phyloP scores from a whole-genome alignment of 306 rosid genomes.

The Lupinus albus region DNA sequence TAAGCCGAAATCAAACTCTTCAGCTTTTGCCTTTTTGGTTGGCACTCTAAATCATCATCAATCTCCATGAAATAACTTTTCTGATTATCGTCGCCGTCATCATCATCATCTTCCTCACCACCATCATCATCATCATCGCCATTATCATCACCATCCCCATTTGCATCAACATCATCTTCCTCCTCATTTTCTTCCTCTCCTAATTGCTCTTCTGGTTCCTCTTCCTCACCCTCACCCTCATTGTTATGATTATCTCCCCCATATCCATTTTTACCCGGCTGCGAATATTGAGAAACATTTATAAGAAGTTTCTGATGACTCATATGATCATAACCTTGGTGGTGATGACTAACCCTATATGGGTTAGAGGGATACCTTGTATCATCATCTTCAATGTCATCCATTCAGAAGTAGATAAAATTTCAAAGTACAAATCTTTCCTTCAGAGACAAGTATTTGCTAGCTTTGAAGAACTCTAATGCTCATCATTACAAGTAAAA shows the following conservation, averaged over 20 bases:
- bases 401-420: conserved; percentile 57
- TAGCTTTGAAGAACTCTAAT: conserved; percentile 23
- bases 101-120: conserved; percentile 26
- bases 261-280: conserved; percentile 19
- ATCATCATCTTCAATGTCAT: conserved; percentile 74
- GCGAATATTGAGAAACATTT: conserved; percentile 52
- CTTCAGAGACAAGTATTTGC: conserved; percentile 8
- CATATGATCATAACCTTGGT: conserved; percentile 55
- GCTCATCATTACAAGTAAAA: background rate
- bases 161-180: conserved; percentile 44
- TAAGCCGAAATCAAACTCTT: conserved; percentile 76
- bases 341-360: conserved; percentile 53
- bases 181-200: conserved; percentile 49
- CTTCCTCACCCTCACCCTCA: conserved; percentile 40
- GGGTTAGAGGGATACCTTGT: conserved; percentile 54
- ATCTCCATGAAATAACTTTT: conserved; percentile 38
- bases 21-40: conserved; percentile 71
- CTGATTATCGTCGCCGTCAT: conserved; percentile 48
- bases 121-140: conserved; percentile 11
- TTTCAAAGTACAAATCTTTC: conserved; percentile 14
- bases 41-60: conserved; percentile 61
- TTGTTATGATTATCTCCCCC: conserved; percentile 36
- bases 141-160: conserved; percentile 45
- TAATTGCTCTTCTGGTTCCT: conserved; percentile 40
- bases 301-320: conserved; percentile 46